phyloP scores from a whole-genome alignment of 2,329 filamentous ascomycete species.

The Dendrostoma leiphaemia region DNA sequence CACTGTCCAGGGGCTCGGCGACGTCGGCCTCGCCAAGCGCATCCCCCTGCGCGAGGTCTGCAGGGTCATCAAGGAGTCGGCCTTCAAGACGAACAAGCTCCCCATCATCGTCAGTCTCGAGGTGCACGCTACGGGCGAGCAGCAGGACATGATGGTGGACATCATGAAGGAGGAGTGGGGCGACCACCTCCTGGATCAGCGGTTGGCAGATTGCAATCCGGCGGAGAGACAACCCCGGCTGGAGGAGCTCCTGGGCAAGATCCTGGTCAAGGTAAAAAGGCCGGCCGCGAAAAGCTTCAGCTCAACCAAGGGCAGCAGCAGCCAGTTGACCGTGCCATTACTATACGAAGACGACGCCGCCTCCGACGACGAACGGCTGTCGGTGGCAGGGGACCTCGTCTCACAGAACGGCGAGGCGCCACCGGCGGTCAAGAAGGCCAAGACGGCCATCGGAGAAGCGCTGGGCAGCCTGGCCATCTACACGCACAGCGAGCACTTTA shows the following conservation, averaged over 20 bases:
- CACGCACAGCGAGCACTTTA: conserved; percentile 81
- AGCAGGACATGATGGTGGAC: conserved; percentile 89
- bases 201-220: conserved; percentile 49
- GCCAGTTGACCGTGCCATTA: conserved; percentile 32
- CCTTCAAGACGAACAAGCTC: conserved; percentile 72
- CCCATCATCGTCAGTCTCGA: conserved; percentile 92
- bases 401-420: conserved; percentile 1
- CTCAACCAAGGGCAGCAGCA: conserved; percentile 21
- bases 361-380: conserved; percentile 42
- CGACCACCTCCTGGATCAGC: conserved; percentile 65
- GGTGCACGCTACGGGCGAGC: conserved; percentile 77
- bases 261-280: conserved; percentile 79
- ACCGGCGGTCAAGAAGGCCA: conserved; percentile 46
- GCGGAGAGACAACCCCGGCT: conserved; percentile 64
- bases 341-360: conserved; percentile 39
- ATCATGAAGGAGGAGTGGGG: conserved; percentile 92
- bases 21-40: conserved; percentile 79
- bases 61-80: conserved; percentile 72
- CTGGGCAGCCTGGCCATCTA: conserved; percentile 79
- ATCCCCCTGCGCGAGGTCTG: conserved; percentile 87
- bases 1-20: conserved; percentile 28
- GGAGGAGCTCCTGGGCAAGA: conserved; percentile 72
- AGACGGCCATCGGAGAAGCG: conserved; percentile 63
- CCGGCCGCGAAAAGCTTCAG: conserved; percentile 30
- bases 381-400: conserved; percentile 13